These are phyloP conservation scores for Brassica rapa DNA, from an alignment of 345 rosid species.

Conservation along the genomic window DNA sequence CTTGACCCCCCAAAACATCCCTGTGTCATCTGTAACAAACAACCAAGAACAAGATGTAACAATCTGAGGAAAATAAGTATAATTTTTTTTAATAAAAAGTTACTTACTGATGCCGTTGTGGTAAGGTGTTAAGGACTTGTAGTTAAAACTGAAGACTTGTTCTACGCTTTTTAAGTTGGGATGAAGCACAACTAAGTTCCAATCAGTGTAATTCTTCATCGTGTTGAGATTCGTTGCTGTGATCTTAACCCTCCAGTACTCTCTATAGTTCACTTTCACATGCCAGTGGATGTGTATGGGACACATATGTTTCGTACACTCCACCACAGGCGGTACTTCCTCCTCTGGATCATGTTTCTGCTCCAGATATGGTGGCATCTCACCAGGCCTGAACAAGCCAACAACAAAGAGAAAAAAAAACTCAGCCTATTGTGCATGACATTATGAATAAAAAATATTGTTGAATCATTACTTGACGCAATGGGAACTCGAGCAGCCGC, in stretches of 20 bases:
- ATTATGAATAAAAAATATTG: not conserved
- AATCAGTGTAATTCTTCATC: conserved; percentile 66
- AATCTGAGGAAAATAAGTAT: not conserved
- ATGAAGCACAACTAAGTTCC: conserved; percentile 83
- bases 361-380: conserved; percentile 44
- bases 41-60: conserved; percentile 3
- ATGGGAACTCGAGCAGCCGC: conserved; percentile 52
- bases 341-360: conserved; percentile 49
- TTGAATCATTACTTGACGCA: conserved; percentile 53
- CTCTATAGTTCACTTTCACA: conserved; percentile 70
- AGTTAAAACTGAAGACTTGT: conserved; percentile 78
- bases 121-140: conserved; percentile 56
- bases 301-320: conserved; percentile 75
- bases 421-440: not conserved
- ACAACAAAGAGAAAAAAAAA: not conserved
- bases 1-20: conserved; percentile 80
- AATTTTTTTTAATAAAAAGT: not conserved
- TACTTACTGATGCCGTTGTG: conserved; percentile 57
- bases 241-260: conserved; percentile 81
- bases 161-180: conserved; percentile 65
- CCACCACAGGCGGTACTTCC: conserved; percentile 49
- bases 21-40: conserved; percentile 64
- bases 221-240: conserved; percentile 63
- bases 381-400: conserved; percentile 45
- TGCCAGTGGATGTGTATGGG: conserved; percentile 87